These are phyloP conservation scores for Onygenales sp. DNA, from an alignment of 2,329 filamentous ascomycete genomes.

Conservation along the genomic window DNA sequence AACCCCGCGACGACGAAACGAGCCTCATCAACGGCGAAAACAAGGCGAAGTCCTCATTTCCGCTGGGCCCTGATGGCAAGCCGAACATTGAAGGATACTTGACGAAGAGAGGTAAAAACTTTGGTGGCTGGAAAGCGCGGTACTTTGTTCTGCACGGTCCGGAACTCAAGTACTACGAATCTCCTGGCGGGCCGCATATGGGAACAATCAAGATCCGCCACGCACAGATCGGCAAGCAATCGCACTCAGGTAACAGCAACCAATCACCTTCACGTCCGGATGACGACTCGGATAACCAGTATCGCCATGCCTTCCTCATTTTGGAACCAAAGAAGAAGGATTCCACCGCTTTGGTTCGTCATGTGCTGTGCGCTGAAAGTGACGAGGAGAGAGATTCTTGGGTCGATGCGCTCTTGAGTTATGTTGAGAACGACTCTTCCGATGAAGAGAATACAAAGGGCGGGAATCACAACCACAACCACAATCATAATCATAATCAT, in stretches of 20 bases:
- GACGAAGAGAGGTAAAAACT: constrained; percentile 96
- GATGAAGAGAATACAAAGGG: constrained; percentile 16
- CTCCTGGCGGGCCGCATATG: constrained; percentile 78
- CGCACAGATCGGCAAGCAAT: constrained; percentile 91
- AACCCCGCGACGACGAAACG: constrained; percentile 43
- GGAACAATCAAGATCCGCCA: constrained; percentile 87
- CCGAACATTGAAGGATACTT: constrained; percentile 79
- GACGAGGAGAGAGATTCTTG: constrained; percentile 86
- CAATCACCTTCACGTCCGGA: constrained; percentile 50
- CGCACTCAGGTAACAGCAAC: constrained; percentile 47
- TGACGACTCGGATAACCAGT: constrained; percentile 84
- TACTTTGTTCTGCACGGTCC: constrained; percentile 62
- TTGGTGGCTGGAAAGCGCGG: constrained; percentile 92
- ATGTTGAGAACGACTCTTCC: constrained; percentile 67
- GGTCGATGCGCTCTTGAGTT: constrained; percentile 82
- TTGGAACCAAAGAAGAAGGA: constrained; percentile 96
- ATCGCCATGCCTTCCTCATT: constrained; percentile 90
- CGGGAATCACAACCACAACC: neutral
- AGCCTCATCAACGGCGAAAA: constrained; percentile 35
- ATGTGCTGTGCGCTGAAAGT: constrained; percentile 92
- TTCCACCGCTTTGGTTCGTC: constrained; percentile 74
- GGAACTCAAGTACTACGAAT: constrained; percentile 81
- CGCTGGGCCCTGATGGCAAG: constrained; percentile 51
- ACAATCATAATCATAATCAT: constrained; percentile 11
- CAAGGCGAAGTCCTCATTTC: constrained; percentile 23